Conservation (phyloP, 1,284 basidiomycete genomes). For the Ustilago bromivora region DNA sequence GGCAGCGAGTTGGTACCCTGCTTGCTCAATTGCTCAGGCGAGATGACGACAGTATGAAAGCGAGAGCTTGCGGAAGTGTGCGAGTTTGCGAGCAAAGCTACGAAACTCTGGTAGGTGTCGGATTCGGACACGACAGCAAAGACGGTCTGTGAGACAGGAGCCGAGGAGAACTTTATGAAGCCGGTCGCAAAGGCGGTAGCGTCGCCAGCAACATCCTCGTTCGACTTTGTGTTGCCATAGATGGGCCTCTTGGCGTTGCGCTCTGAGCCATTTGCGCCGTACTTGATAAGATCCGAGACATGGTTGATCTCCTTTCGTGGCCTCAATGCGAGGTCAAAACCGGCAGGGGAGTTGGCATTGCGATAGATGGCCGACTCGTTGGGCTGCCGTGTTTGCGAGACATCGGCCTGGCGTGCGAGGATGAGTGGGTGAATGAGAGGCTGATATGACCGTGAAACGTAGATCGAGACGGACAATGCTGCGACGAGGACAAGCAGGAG, state of each 20-base stretch:
- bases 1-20: conserved; percentile 27
- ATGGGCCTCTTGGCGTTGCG: conserved; percentile 29
- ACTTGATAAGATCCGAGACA: conserved; percentile 49
- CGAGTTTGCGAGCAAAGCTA: conserved; percentile 48
- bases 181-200: conserved; percentile 54
- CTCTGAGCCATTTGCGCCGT: conserved; percentile 42
- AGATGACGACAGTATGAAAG: conserved; percentile 46
- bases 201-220: conserved; percentile 45
- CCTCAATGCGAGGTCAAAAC: conserved; percentile 63
- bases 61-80: conserved; percentile 40
- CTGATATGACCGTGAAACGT: conserved; percentile 54
- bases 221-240: conserved; percentile 42
- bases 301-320: conserved; percentile 54
- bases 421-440: conserved; percentile 68
- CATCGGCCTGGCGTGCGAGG: conserved; percentile 64
- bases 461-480: conserved; percentile 49
- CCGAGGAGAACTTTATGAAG: conserved; percentile 46
- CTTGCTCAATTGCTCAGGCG: conserved; percentile 25
- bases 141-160: conserved; percentile 29
- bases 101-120: conserved; percentile 43
- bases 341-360: conserved; percentile 66
- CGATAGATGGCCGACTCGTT: conserved; percentile 65
- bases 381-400: conserved; percentile 57
- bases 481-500: conserved; percentile 56
- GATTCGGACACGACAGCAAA: conserved; percentile 45